Base-by-base conservation (phyloP, 352 stramenopile genomes). In the Globisporangium iwayamae region DNA sequence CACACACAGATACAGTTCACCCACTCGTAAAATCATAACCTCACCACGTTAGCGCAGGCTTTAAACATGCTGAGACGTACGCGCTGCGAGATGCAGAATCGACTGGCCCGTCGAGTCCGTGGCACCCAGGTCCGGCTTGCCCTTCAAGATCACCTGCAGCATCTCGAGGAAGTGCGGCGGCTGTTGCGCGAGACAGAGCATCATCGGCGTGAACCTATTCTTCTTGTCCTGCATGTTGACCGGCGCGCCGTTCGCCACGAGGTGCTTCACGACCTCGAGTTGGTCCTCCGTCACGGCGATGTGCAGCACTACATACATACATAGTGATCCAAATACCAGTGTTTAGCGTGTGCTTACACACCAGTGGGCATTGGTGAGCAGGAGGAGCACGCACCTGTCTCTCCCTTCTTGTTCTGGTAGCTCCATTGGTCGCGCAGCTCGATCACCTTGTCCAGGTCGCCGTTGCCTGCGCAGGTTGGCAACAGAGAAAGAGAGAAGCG, bases 371-470 rank as follows among this genome's bases (percentile, higher is more conserved):
- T 4, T 52, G 11, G 25, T 25, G 7, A 4, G 4, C 3, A 55
- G 7, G 4, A 55, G 22, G 22, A 3, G 1, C 3, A 32, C 68
- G 34, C 67, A 93, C 84, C 84, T 3, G 81, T 89, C 57, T 91
- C 81, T 56, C 84, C 84, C 73, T 91, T 93, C 68, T 93, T 93
- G 74, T 93, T 93, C 70, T 93, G 81, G 60, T 78, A 81, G 59
- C 68, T 75, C 80, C 81, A 90, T 53, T 90, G 73, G 34, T 78
- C 80, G 48, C 80, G 75, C 32, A 93, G 59, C 65, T 87, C 76
- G 54, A 78, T 80, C 28, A 90, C 81, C 68, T 85, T 88, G 50
- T 91, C 84, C 22, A 93, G 66, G 56, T 93, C 74, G 30, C 84
- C 81, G 62, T 86, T 91, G 13, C 69, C 84, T 92, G 36, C 39